These are phyloP conservation scores for Fistulifera pelliculosa DNA, from an alignment of 108 stramenopile genomes.

Conservation along the genomic window DNA sequence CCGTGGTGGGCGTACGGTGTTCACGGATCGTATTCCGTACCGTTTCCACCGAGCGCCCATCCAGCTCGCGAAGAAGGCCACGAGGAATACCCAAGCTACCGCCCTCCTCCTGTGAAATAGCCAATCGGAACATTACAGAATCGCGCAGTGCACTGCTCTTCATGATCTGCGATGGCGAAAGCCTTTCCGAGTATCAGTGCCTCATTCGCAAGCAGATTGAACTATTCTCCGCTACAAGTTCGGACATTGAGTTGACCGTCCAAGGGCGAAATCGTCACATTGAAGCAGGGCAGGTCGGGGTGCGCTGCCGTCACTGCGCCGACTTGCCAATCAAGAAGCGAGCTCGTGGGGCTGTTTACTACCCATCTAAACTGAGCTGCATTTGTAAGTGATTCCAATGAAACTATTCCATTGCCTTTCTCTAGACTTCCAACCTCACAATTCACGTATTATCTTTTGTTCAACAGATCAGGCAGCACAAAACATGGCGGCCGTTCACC, in stretches of 20 bases:
- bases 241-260: constrained; percentile 6
- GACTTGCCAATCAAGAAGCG: neutral
- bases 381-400: no score
- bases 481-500: constrained; percentile 29
- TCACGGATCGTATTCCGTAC: no score
- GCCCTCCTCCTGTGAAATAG: no score
- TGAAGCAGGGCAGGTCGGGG: constrained; percentile 35
- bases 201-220: constrained; percentile 31
- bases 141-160: no score
- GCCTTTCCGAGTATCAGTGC: constrained; percentile 34
- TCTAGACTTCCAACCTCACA: no score
- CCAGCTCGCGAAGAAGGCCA: no score
- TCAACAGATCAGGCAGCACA: constrained; percentile 36
- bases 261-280: constrained; percentile 41
- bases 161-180: constrained; percentile 15
- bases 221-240: constrained; percentile 19
- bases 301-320: constrained; percentile 38
- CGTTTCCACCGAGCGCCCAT: no score
- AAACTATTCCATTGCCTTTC: no score
- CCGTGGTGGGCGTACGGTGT: no score
- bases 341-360: constrained; percentile 19
- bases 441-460: no score
- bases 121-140: no score
- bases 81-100: no score
- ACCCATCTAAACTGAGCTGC: constrained; percentile 23